Percentiles rank a stretch among this genome's conserved stretches.
Evolutionary conservation across 1,284 basidiomycete species (phyloP).

Genomic region (Ustilago esculenta): DNA sequence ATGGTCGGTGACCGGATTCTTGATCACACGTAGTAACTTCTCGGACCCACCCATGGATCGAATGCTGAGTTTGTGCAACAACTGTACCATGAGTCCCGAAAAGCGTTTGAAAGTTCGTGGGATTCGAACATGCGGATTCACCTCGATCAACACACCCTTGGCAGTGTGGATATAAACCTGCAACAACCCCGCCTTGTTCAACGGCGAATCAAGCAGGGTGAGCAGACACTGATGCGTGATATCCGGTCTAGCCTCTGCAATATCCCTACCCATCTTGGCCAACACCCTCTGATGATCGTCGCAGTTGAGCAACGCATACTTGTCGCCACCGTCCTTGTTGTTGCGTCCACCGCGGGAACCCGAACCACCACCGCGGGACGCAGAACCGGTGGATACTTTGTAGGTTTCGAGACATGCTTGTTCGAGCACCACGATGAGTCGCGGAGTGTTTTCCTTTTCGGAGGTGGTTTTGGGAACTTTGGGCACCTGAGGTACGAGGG

Average conservation of each 20-base stretch:
- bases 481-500: constrained; percentile 61
- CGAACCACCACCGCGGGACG: constrained; percentile 68
- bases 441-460: constrained; percentile 58
- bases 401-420: constrained; percentile 96
- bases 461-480: constrained; percentile 62
- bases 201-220: constrained; percentile 93
- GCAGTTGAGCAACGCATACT: constrained; percentile 96
- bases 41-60: constrained; percentile 95
- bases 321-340: constrained; percentile 71
- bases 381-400: constrained; percentile 75
- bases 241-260: constrained; percentile 95
- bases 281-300: constrained; percentile 99
- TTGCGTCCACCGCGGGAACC: constrained; percentile 59
- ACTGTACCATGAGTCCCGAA: constrained; percentile 98
- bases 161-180: constrained; percentile 99
- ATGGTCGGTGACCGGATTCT: constrained; percentile 96
- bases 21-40: constrained; percentile 95
- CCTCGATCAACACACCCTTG: constrained; percentile 95
- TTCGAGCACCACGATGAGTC: constrained; percentile 86
- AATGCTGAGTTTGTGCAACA: constrained; percentile 94
- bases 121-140: constrained; percentile 96
- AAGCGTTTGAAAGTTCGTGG: constrained; percentile 99
- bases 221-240: constrained; percentile 99
- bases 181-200: constrained; percentile 95
- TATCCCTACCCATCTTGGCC: constrained; percentile 96